A percentile compares a stretch with the other conserved stretches of the same genome.
phyloP scores from a whole-genome alignment of 345 rosid species.

The Durio zibethinus region DNA sequence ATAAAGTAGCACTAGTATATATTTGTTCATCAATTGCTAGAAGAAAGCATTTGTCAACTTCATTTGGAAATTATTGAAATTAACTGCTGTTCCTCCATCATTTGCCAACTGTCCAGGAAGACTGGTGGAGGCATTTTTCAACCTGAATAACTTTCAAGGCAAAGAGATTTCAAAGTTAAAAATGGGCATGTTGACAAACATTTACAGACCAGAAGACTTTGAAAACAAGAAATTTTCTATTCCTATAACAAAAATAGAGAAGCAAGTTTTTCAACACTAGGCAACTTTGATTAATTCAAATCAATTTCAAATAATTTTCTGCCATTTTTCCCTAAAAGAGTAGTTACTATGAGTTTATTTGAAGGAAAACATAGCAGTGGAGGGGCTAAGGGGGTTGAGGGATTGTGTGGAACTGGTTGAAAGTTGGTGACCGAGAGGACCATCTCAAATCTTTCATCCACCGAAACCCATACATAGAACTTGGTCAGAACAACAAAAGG shows the following conservation, averaged over 20 bases:
- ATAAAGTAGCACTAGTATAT: background rate
- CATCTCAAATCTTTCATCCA: background rate
- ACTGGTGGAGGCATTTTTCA: background rate
- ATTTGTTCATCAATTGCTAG: background rate
- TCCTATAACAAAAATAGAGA: background rate
- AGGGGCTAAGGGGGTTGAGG: background rate
- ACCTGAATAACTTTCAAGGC: background rate
- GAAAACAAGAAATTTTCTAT: background rate
- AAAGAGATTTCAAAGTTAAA: background rate
- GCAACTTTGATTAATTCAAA: background rate
- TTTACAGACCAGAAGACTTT: background rate
- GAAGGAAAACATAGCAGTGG: too few relatives aligned
- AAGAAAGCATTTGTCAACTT: background rate
- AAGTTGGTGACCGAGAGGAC: background rate
- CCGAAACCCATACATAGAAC: background rate
- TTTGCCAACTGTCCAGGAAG: background rate
- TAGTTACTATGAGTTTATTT: background rate
- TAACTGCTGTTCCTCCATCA: background rate
- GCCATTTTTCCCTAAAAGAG: background rate
- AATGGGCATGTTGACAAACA: background rate
- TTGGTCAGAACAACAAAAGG: slow-evolving; percentile 19
- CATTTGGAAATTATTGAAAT: background rate
- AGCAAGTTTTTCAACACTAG: background rate
- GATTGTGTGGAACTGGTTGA: background rate
- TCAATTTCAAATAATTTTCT: background rate